Base-by-base conservation (phyloP, 768 basidiomycete species). In the Termitomyces bulborhizus region DNA sequence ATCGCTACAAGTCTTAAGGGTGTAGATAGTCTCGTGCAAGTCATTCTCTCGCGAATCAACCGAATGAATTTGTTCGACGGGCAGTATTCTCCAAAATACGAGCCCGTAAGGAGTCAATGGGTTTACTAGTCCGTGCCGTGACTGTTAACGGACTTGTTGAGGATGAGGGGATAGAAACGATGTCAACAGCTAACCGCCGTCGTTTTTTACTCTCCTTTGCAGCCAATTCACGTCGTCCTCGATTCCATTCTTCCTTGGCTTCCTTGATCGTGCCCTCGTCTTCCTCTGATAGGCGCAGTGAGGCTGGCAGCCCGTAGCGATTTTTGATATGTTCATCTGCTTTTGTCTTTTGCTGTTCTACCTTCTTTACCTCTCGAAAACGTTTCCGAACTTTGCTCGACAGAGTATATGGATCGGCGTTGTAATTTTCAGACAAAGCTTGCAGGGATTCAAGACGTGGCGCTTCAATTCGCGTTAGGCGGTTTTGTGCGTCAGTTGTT, bases 311-410 rank as follows among this genome's bases (percentile, higher is more conserved):
- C 1, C 84, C 94, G 70, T 92, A 97, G 60, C 81, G 77, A 27
- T 75, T 82, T 65, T 85, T 87, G 48, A 98, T 71, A 8, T 68
- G 71, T 46, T 90, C 85, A 62, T 98, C 95, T 12, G 77, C 78
- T 21, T 75, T 76, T 59, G 82, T 77, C 60, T 87, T 87, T 53
- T 77, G 80, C 62, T 83, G 74, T 46, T 90, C 85, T 0, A 88
- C 68, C 71, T 87, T 90, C 75, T 98, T 99, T 58, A 89, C 88
- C 57, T 85, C 82, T 3, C 97, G 83, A 66, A 98, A 97, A 18
- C 81, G 80, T 63, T 87, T 87, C 41, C 97, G 83, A 1, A 86
- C 78, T 61, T 83, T 84, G 13, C 73, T 66, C 2, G 93, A 95
- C 16, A 93, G 81, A 1, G 79, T 58, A 63, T 96, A 98, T 0